phyloP scores from a whole-genome alignment of 345 rosid species.

The Arabis hirsuta region DNA sequence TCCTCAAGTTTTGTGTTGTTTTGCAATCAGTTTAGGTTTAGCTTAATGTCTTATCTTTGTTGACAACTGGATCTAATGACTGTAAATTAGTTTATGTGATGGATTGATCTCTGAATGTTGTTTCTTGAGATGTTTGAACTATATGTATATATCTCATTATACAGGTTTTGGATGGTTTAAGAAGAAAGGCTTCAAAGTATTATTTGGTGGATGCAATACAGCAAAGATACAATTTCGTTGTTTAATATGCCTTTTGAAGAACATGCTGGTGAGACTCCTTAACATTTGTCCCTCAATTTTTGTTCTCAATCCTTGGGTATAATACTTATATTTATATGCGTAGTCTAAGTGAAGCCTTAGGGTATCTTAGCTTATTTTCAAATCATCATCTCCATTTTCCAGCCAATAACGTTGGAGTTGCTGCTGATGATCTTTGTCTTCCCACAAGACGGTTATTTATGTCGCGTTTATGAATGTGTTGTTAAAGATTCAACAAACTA shows the following conservation, averaged over 20 bases:
- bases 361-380: slow-evolving; percentile 15
- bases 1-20: not conserved
- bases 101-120: too few species aligned
- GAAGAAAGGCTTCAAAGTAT: slow-evolving; percentile 81
- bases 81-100: slow-evolving; percentile 14
- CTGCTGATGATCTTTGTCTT: slow-evolving; percentile 46
- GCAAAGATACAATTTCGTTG: slow-evolving; percentile 61
- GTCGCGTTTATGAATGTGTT: slow-evolving; percentile 93
- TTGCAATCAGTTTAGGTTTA: slow-evolving; percentile 6
- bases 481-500: slow-evolving; percentile 90
- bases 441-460: slow-evolving; percentile 90
- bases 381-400: slow-evolving; percentile 35
- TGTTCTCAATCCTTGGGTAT: not conserved
- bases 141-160: not conserved
- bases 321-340: not conserved
- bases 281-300: not conserved
- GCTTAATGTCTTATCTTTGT: slow-evolving; percentile 7
- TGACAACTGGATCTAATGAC: not conserved
- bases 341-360: not conserved
- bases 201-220: slow-evolving; percentile 83
- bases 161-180: slow-evolving; percentile 82
- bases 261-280: slow-evolving; percentile 68
- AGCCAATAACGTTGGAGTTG: slow-evolving; percentile 90
- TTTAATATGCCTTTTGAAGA: slow-evolving; percentile 59
- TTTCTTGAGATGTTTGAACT: too few species aligned